phyloP scores from a whole-genome alignment of 139 green algal species.

The Nannochloris sp. region DNA sequence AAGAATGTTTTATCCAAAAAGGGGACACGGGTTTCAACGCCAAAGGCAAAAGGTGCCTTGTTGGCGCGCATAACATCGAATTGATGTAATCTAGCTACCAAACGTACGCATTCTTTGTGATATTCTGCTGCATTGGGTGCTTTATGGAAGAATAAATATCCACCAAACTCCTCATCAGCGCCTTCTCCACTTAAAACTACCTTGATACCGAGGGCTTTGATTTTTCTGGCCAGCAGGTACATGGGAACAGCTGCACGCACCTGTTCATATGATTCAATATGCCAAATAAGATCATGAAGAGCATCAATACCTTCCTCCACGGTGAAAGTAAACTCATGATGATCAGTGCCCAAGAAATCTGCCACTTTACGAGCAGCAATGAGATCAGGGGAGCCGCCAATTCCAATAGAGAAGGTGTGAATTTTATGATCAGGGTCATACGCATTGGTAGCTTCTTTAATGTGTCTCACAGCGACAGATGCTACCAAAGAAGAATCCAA shows the following conservation, averaged over 20 bases:
- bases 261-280: slow-evolving; percentile 91
- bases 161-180: slow-evolving; percentile 91
- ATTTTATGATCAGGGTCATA: slow-evolving; percentile 52
- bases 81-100: slow-evolving; percentile 86
- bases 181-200: slow-evolving; percentile 96
- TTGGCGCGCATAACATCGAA: slow-evolving; percentile 92
- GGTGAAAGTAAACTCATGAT: slow-evolving; percentile 98
- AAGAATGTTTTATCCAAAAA: slow-evolving; percentile 94
- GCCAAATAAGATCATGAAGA: slow-evolving; percentile 88
- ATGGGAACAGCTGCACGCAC: slow-evolving; percentile 89
- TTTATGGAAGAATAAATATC: slow-evolving; percentile 99
- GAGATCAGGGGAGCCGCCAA: slow-evolving; percentile 88
- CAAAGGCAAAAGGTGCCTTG: slow-evolving; percentile 92
- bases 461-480: slow-evolving; percentile 60
- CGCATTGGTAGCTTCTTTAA: slow-evolving; percentile 44
- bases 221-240: slow-evolving; percentile 92
- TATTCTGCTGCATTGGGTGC: slow-evolving; percentile 79
- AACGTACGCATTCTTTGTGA: slow-evolving; percentile 80
- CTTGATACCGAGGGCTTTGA: slow-evolving; percentile 93
- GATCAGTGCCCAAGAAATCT: slow-evolving; percentile 83
- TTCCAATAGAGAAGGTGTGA: slow-evolving; percentile 88
- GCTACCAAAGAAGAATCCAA: slow-evolving; percentile 92
- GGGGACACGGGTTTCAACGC: slow-evolving; percentile 88
- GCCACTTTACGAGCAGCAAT: slow-evolving; percentile 81
- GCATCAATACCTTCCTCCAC: slow-evolving; percentile 92